Evolutionary conservation across 2,329 filamentous ascomycete species (phyloP).

Genomic region (Aspergillus caelatus): DNA sequence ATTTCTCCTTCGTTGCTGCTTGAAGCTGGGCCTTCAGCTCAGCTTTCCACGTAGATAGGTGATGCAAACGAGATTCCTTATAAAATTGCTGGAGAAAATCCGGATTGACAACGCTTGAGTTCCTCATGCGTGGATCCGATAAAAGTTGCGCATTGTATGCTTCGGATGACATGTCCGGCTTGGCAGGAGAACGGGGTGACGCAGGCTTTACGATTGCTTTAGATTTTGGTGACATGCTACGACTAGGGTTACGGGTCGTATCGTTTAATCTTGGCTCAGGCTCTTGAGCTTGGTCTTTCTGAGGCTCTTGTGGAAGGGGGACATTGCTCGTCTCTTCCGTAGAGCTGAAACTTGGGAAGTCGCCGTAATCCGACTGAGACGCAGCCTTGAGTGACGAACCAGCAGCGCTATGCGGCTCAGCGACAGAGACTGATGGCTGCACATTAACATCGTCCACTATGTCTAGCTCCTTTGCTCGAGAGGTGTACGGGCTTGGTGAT

Average conservation of each 20-base stretch:
- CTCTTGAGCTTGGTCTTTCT: neutral
- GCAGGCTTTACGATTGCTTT: slow-evolving; percentile 4
- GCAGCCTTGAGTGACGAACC: slow-evolving; percentile 29
- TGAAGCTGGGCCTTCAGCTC: slow-evolving; percentile 90
- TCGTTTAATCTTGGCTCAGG: neutral
- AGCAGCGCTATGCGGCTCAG: neutral
- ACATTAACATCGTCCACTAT: slow-evolving; percentile 32
- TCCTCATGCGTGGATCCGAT: slow-evolving; percentile 80
- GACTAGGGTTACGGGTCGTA: neutral
- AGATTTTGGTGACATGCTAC: slow-evolving; percentile 4
- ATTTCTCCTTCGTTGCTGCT: slow-evolving; percentile 72
- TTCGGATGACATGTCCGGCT: slow-evolving; percentile 72
- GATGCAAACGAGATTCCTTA: slow-evolving; percentile 89
- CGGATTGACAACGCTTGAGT: slow-evolving; percentile 89
- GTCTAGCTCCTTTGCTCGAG: slow-evolving; percentile 59
- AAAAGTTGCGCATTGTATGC: slow-evolving; percentile 88
- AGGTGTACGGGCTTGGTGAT: slow-evolving; percentile 79
- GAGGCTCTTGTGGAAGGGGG: neutral
- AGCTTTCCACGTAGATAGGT: slow-evolving; percentile 95
- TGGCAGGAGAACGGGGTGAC: slow-evolving; percentile 32
- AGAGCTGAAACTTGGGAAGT: slow-evolving; percentile 38
- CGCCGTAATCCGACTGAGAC: slow-evolving; percentile 49
- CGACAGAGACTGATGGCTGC: neutral
- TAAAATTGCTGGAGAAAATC: slow-evolving; percentile 95
- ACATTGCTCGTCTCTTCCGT: slow-evolving; percentile 18